These are phyloP conservation scores for Beauveria pseudobassiana DNA, from an alignment of 2,329 filamentous ascomycete genomes.

Conservation along the genomic window DNA sequence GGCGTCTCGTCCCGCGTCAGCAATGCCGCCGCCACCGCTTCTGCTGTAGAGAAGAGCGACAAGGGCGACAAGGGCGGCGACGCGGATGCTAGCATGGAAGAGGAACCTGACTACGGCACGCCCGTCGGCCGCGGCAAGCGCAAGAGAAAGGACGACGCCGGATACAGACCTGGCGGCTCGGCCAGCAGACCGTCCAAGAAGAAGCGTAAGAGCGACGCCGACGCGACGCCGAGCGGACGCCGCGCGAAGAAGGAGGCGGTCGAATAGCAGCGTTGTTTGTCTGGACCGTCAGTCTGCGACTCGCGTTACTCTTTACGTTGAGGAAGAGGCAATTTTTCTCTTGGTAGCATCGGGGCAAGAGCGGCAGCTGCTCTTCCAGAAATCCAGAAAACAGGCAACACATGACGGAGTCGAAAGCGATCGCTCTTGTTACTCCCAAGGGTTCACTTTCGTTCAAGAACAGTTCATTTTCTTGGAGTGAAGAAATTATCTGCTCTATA, in stretches of 20 bases:
- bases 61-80: slow-evolving; percentile 18
- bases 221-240: slow-evolving; percentile 27
- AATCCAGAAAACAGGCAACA: background rate
- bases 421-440: background rate
- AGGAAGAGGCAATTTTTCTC: background rate
- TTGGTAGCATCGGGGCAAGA: no score
- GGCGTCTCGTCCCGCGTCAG: slow-evolving; percentile 19
- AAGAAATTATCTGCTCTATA: background rate
- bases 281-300: background rate
- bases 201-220: slow-evolving; percentile 50
- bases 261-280: background rate
- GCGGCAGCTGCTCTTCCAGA: no score
- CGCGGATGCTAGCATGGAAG: slow-evolving; percentile 33
- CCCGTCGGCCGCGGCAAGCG: slow-evolving; percentile 33
- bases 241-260: slow-evolving; percentile 28
- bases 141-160: slow-evolving; percentile 52
- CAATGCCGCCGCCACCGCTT: slow-evolving; percentile 19
- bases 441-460: background rate
- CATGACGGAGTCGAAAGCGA: background rate
- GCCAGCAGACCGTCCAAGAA: slow-evolving; percentile 46
- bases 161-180: slow-evolving; percentile 52
- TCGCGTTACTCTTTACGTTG: background rate
- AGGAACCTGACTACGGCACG: slow-evolving; percentile 28
- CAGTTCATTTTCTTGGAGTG: no score
- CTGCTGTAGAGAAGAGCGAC: slow-evolving; percentile 18